Percentiles rank a stretch among this genome's conserved stretches.
Evolutionary conservation across 2,329 filamentous ascomycete genomes (phyloP).

Genomic region (Fusarium globosum): DNA sequence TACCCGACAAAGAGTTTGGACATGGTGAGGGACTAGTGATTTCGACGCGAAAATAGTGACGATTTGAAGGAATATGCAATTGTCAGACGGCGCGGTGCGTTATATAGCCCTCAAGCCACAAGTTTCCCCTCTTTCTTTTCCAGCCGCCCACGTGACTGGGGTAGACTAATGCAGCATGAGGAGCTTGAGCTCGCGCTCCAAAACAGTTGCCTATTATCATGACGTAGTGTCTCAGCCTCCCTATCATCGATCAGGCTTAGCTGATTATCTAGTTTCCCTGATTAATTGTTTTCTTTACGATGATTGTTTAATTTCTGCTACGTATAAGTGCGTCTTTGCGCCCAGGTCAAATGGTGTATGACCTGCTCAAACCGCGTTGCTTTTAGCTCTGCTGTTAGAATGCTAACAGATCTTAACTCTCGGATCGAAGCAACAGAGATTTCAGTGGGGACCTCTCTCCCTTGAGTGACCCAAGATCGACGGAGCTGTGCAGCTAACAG

Average conservation of each 20-base stretch:
- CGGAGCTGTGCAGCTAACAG: neutral
- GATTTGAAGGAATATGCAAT: neutral
- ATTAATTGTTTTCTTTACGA: neutral
- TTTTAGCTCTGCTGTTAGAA: neutral
- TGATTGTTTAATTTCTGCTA: neutral
- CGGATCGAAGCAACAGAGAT: neutral
- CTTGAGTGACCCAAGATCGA: neutral
- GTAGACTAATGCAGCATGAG: neutral
- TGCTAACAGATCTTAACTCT: neutral
- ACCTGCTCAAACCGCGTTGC: neutral
- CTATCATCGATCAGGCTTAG: neutral
- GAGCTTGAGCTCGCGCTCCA: neutral
- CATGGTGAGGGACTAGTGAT: neutral
- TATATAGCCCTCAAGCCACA: constrained; percentile 11
- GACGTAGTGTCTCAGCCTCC: constrained; percentile 1
- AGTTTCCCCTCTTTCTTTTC: constrained; percentile 1
- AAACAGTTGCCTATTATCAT: neutral
- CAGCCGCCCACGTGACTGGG: neutral
- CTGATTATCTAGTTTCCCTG: neutral
- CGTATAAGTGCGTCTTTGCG: neutral
- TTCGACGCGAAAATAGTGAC: neutral
- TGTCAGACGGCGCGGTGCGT: neutral
- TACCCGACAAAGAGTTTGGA: constrained; percentile 13
- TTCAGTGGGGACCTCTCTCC: neutral
- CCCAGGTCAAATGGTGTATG: neutral